A percentile compares a stretch with the other conserved stretches of the same genome.
Evolutionary conservation across 768 basidiomycete genomes (phyloP).

Genomic region (Leccinellum albellum): DNA sequence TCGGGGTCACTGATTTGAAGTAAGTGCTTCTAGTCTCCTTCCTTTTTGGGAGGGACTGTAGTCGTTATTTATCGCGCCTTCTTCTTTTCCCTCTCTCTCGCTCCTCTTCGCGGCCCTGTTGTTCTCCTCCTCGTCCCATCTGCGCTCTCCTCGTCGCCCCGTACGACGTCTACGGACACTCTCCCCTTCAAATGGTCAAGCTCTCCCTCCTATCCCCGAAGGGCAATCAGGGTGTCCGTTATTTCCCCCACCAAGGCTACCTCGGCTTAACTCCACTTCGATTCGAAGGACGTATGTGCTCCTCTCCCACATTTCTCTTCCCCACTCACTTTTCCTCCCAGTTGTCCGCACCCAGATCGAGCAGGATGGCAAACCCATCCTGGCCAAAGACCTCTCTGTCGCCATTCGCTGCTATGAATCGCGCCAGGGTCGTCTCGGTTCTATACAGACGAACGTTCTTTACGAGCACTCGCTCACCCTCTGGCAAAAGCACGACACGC

Average conservation of each 20-base stretch:
- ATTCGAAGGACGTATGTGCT: conserved; percentile 65
- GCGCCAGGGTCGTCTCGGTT: conserved; percentile 57
- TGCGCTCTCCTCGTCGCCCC: conserved; percentile 11
- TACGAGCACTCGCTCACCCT: conserved; percentile 64
- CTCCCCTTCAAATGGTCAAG: conserved; percentile 54
- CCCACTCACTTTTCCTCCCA: conserved; percentile 24
- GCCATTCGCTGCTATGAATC: conserved; percentile 84
- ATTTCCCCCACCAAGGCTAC: conserved; percentile 73
- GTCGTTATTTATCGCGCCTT: conserved; percentile 32
- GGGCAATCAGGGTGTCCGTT: conserved; percentile 66
- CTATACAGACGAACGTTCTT: conserved; percentile 58
- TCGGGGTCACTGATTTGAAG: conserved; percentile 25
- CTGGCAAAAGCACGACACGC: conserved; percentile 61
- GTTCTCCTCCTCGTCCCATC: conserved; percentile 15
- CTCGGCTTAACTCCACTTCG: conserved; percentile 78
- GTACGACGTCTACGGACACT: conserved; percentile 13
- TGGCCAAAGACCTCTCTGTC: conserved; percentile 62
- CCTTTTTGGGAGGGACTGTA: conserved; percentile 22
- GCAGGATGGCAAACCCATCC: conserved; percentile 63
- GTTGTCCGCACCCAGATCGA: conserved; percentile 71
- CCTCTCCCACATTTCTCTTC: not conserved
- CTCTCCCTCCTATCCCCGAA: conserved; percentile 63
- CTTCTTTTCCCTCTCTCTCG: conserved; percentile 28
- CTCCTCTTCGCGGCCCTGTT: conserved; percentile 12
- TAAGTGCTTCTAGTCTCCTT: conserved; percentile 30